Percentiles rank a stretch among this genome's conserved stretches.
phyloP scores from a whole-genome alignment of 2,329 filamentous ascomycete genomes.

The Penicillium sp. region DNA sequence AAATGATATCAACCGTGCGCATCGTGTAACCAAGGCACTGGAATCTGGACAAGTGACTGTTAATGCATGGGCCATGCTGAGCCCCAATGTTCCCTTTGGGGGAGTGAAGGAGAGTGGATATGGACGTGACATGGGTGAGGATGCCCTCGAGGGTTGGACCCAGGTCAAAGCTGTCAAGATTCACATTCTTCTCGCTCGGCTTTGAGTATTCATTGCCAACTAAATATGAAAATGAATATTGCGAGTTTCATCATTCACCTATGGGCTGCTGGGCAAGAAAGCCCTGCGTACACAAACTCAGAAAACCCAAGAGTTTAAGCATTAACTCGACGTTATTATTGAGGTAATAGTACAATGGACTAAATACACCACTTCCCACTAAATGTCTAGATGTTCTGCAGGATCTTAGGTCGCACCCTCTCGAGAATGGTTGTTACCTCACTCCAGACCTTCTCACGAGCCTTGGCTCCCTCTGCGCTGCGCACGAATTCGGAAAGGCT shows the following conservation, averaged over 20 bases:
- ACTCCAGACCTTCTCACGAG: constrained; percentile 45
- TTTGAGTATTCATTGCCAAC: constrained; percentile 2
- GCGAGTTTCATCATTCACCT: neutral
- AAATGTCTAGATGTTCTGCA: neutral
- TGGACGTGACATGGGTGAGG: constrained; percentile 30
- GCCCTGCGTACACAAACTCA: neutral
- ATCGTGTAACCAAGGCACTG: constrained; percentile 22
- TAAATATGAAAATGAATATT: neutral
- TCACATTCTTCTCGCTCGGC: constrained; percentile 15
- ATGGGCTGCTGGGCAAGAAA: neutral
- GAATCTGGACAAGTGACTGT: constrained; percentile 29
- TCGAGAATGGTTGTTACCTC: constrained; percentile 47
- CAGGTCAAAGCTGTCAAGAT: constrained; percentile 24
- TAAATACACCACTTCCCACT: neutral
- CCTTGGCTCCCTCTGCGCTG: constrained; percentile 39
- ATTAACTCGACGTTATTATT: neutral
- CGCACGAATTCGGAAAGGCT: constrained; percentile 39
- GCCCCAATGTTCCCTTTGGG: constrained; percentile 27
- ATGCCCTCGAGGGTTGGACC: constrained; percentile 27
- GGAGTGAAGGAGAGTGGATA: constrained; percentile 31
- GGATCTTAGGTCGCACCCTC: neutral
- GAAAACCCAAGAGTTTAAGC: rapidly evolving
- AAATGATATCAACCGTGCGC: constrained; percentile 24
- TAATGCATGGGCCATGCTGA: constrained; percentile 29
- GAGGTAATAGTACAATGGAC: neutral